Evolutionary conservation across 1,284 basidiomycete genomes (phyloP), one percentile per base, ranked within the genome.

Genomic region (Cryptococcus sp.): DNA sequence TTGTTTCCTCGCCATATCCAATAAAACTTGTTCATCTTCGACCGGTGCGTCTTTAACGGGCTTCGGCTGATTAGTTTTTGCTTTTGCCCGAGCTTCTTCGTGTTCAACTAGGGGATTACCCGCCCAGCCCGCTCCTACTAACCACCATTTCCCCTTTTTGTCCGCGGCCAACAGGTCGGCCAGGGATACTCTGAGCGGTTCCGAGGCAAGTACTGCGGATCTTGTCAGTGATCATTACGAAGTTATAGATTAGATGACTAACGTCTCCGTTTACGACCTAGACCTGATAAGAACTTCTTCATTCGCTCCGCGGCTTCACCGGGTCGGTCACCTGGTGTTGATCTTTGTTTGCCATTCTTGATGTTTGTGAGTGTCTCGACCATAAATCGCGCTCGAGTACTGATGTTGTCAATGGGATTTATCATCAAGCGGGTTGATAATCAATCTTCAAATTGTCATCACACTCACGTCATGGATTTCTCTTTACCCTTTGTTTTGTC

Each of bases 81-180:
- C 58, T 37, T 41, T 52, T 32, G 44, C 53, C 50, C 43, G 78
- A 34, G 57, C 56, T 34, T 50, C 36, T 51, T 70, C 60, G 23
- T 53, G 82, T 56, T 92, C 88, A 31, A 87, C 80, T 1, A 97
- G 81, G 3, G 91, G 90, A 67, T 98, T 87, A 1, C 95, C 95
- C 33, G 84, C 83, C 95, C 95, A 99, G 1, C 90, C 95, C 0
- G 95, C 91, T 32, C 95, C 96, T 38, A 98, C 90, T 2, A 98
- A 81, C 96, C 96, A 98, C 96, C 96, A 98, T 78, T 95, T 96
- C 2, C 96, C 96, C 67, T 86, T 89, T 34, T 83, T 88, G 55
- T 90, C 86, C 0, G 92, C 88, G 1, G 86, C 84, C 57, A 85
- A 86, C 8, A 98, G 81, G 73, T 98, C 95, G n/a, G 83, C 80